phyloP scores from a whole-genome alignment of 495 filamentous ascomycete species.

The Penicillium paxilli region DNA sequence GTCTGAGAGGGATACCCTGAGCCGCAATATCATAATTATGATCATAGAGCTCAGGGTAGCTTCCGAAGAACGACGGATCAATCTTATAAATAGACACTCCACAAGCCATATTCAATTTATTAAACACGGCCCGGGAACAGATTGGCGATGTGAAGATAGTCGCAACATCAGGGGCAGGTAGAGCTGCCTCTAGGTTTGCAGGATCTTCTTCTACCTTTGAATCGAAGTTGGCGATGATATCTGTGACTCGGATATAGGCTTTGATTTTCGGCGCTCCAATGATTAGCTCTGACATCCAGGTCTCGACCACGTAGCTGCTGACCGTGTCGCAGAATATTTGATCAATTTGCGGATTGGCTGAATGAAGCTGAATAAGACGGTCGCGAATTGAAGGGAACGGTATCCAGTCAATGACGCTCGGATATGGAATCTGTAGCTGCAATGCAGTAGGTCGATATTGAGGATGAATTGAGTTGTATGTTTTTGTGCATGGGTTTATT shows the following conservation, averaged over 20 bases:
- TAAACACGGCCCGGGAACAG: conserved; percentile 4
- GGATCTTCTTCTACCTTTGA: neutral
- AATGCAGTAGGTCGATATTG: conserved; percentile 7
- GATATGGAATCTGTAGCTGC: conserved; percentile 7
- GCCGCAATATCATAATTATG: conserved; percentile 3
- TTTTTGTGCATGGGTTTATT: conserved; percentile 8
- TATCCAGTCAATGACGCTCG: conserved; percentile 10
- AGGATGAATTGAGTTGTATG: conserved; percentile 4
- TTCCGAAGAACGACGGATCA: conserved; percentile 10
- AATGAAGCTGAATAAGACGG: conserved; percentile 7
- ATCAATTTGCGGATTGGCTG: conserved; percentile 10
- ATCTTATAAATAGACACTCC: conserved; percentile 11
- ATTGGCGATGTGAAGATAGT: conserved; percentile 1
- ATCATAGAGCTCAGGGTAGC: conserved; percentile 10
- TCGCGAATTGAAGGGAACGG: conserved; percentile 6
- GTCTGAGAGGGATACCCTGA: conserved; percentile 4
- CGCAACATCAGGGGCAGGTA: conserved; percentile 8
- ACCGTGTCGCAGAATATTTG: conserved; percentile 10
- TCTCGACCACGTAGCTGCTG: conserved; percentile 11
- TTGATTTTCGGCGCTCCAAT: conserved; percentile 4
- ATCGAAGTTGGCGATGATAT: conserved; percentile 8
- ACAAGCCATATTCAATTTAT: conserved; percentile 3
- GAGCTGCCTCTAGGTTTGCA: neutral
- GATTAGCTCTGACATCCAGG: conserved; percentile 10
- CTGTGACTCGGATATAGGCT: conserved; percentile 7